Conservation (phyloP, 257 asterid species). For the Fraxinus anomala region DNA sequence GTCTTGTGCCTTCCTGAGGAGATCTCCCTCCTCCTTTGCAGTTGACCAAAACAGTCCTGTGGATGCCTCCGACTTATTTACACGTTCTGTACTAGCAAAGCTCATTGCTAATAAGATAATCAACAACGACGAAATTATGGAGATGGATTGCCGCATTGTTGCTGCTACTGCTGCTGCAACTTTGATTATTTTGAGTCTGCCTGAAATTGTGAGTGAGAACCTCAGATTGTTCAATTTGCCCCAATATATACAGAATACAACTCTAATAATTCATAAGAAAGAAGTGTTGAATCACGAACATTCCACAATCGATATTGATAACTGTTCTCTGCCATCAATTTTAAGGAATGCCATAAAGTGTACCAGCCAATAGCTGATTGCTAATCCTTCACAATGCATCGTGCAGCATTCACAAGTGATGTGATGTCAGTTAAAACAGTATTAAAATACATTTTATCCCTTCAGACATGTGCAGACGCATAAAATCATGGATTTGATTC, state of each 20-base stretch:
- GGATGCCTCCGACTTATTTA: conserved; percentile 42
- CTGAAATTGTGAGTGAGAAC: not conserved
- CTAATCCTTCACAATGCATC: not conserved
- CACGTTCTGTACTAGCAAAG: conserved; percentile 29
- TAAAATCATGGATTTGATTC: not conserved
- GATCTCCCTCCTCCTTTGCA: conserved; percentile 56
- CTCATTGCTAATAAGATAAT: conserved; percentile 16
- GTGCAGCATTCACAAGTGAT: not conserved
- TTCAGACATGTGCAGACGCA: not conserved
- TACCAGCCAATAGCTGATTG: not conserved
- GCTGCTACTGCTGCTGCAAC: conserved; percentile 1
- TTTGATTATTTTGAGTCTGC: not conserved
- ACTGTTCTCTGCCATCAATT: too few species aligned
- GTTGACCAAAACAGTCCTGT: conserved; percentile 50
- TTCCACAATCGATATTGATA: not conserved
- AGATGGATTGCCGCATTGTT: conserved; percentile 31
- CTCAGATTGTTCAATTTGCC: not conserved
- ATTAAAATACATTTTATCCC: not conserved
- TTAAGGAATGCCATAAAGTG: not conserved
- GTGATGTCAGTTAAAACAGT: not conserved
- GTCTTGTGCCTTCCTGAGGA: conserved; percentile 27
- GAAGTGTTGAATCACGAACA: not conserved
- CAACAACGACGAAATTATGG: conserved; percentile 21
- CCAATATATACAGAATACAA: not conserved
- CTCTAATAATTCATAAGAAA: not conserved